Evolutionary conservation across 805 yeast species (phyloP).

Genomic region (Candida ipomoeae): DNA sequence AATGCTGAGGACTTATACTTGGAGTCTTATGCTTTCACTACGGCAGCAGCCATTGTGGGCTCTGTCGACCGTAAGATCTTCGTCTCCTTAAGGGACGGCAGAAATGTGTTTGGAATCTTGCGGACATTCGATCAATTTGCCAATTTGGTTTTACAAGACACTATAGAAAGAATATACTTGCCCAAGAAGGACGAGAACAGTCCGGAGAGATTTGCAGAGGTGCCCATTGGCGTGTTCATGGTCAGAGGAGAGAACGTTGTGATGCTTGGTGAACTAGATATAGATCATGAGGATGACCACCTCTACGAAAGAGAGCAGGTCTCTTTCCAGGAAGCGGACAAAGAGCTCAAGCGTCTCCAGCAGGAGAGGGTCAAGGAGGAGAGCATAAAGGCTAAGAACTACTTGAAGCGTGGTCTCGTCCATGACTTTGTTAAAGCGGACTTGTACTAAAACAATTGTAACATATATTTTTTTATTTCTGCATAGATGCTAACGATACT

Average conservation of each 20-base stretch:
- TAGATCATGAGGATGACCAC: conserved; percentile 76
- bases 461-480: conserved; percentile 11
- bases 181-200: conserved; percentile 34
- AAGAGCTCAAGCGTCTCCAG: conserved; percentile 31
- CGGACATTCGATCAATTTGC: conserved; percentile 96
- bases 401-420: conserved; percentile 52
- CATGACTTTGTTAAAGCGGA: conserved; percentile 55
- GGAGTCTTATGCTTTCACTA: conserved; percentile 79
- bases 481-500: conserved; percentile 12
- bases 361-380: conserved; percentile 36
- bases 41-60: conserved; percentile 87
- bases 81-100: conserved; percentile 85
- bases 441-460: conserved; percentile 38
- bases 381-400: conserved; percentile 42
- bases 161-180: conserved; percentile 78
- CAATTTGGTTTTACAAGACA: conserved; percentile 87
- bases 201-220: conserved; percentile 62
- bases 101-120: conserved; percentile 79
- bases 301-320: conserved; percentile 53
- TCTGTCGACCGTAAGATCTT: conserved; percentile 80
- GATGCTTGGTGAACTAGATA: conserved; percentile 88
- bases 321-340: conserved; percentile 59
- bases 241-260: conserved; percentile 96
- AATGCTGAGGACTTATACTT: conserved; percentile 57
- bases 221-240: conserved; percentile 73